These are phyloP conservation scores for Iberis amara DNA, from an alignment of 441 rosid species.

Conservation along the genomic window DNA sequence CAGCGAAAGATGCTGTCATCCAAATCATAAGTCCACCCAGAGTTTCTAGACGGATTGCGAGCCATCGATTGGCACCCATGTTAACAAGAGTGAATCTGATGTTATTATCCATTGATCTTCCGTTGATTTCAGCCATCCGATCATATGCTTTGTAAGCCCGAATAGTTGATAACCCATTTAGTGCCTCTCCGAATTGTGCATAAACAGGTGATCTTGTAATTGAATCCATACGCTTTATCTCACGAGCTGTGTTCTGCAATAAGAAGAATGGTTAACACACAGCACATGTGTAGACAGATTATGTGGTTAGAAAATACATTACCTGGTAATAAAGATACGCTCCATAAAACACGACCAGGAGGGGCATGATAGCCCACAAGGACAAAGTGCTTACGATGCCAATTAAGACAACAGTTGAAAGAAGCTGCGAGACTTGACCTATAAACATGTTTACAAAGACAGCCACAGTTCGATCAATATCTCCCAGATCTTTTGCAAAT, in stretches of 20 bases:
- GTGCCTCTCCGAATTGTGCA: constrained; percentile 94
- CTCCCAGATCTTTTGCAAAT: constrained; percentile 96
- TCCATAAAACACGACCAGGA: constrained; percentile 80
- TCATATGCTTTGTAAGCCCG: constrained; percentile 93
- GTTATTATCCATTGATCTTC: constrained; percentile 84
- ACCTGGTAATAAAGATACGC: constrained; percentile 89
- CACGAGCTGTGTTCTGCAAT: constrained; percentile 77
- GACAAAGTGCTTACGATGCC: constrained; percentile 96
- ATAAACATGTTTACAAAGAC: constrained; percentile 71
- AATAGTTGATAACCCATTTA: constrained; percentile 74
- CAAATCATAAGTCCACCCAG: constrained; percentile 92
- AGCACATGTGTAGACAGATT: constrained; percentile 1
- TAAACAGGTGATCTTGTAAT: constrained; percentile 85
- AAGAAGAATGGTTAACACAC: constrained; percentile 9
- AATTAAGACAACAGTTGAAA: constrained; percentile 89
- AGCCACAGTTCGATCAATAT: constrained; percentile 90
- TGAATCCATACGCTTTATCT: constrained; percentile 91
- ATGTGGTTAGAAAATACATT: constrained; percentile 5
- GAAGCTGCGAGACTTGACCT: constrained; percentile 76
- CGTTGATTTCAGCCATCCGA: constrained; percentile 78
- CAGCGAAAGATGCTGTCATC: constrained; percentile 92
- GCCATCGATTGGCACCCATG: constrained; percentile 84
- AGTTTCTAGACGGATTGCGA: constrained; percentile 74
- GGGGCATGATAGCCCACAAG: constrained; percentile 98
- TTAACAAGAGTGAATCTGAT: constrained; percentile 76